Evolutionary conservation across 1,139 yeast genomes (phyloP), one percentile per base, ranked within the genome.

Genomic region (Oligophagozyma castellii): DNA sequence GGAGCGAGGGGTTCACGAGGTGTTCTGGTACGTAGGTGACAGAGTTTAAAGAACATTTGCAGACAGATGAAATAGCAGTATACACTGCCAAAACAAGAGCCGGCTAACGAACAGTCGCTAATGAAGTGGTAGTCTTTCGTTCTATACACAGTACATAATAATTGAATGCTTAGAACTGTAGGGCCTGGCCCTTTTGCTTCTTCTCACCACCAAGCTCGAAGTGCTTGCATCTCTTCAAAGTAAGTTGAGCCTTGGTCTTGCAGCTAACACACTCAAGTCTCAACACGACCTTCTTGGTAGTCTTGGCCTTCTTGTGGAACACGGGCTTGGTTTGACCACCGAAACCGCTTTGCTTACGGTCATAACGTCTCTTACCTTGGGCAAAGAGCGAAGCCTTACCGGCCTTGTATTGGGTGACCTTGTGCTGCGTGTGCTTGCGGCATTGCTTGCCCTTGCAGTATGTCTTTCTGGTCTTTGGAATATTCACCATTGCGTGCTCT

Each of bases 291-390:
- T 89, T 89, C 84, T 89, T 89, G 76, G 99, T 89, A 55, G 98
- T 89, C 86, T 89, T 89, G 57, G 99, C 99, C 70, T 89, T 92
- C 80, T 89, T 89, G 83, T 84, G 96, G 95, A 89, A 89, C 70
- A 92, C 81, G 64, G 80, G 98, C 76, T 84, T 89, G 71, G 98
- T 89, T 74, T 89, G 99, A 81, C 99, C 99, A 81, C 99, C 99
- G 71, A 75, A 89, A 83, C 99, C 99, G 61, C 81, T 66, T 74
- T 89, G 98, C 73, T 89, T 89, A 70, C 99, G 93, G 92, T 92
- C 98, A 73, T 89, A 89, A 75, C 99, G 86, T 77, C 99, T 83
- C 86, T 92, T 92, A 78, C 99, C 99, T 73, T 89, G 96, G 55
- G 96, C 95, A 64, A 75, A 84, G 60, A 86, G 77, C 51, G 96